Conservation (phyloP, 1,284 basidiomycete species). For the Apiotrichum gamsii region DNA sequence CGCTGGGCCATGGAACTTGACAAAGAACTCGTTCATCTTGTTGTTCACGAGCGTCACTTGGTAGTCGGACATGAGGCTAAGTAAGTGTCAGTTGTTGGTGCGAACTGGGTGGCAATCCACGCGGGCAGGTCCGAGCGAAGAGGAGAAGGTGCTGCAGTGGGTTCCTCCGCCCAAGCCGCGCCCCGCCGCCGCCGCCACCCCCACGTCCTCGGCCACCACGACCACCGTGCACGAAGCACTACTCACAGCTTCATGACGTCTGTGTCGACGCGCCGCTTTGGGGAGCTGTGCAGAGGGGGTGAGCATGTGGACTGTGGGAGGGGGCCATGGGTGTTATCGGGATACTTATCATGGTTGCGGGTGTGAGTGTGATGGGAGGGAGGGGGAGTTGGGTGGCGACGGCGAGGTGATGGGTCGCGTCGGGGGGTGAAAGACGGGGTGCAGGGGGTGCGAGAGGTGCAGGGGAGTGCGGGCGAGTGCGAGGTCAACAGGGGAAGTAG, state of each 20-base stretch:
- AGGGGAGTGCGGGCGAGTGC: no score
- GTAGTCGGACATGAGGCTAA: slow-evolving; percentile 90
- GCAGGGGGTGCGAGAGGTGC: no score
- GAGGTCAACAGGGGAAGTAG: no score
- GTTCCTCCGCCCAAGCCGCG: background rate
- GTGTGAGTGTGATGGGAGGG: background rate
- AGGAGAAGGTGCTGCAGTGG: background rate
- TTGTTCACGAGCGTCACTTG: slow-evolving; percentile 96
- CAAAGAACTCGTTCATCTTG: slow-evolving; percentile 98
- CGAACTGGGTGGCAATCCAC: slow-evolving; percentile 9
- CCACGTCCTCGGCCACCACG: no score
- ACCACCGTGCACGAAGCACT: no score
- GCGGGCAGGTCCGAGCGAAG: background rate
- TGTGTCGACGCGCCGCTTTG: slow-evolving; percentile 93
- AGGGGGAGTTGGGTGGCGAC: no score
- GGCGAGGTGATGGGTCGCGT: no score
- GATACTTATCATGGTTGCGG: slow-evolving; percentile 33
- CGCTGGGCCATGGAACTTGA: slow-evolving; percentile 84
- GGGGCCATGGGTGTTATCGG: background rate
- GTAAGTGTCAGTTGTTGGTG: background rate
- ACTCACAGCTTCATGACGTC: slow-evolving; percentile 98
- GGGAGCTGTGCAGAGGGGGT: slow-evolving; percentile 52
- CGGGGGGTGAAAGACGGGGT: no score
- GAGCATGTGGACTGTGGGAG: slow-evolving; percentile 1
- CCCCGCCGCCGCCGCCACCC: background rate